phyloP scores from a whole-genome alignment of 345 rosid species.

The Heritiera fomes region DNA sequence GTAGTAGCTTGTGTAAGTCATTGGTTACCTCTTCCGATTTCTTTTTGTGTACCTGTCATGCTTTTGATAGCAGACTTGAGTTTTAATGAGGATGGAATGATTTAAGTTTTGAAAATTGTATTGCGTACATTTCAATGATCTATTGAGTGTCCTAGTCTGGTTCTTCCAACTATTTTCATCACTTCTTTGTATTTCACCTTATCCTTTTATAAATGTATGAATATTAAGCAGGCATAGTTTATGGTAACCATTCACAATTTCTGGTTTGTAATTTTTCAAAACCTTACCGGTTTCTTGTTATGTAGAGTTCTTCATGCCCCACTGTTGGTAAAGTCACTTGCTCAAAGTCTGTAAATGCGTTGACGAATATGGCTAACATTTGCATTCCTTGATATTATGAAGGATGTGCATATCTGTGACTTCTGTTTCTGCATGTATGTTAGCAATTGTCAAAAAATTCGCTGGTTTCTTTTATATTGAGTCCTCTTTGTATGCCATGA shows the following conservation, averaged over 20 bases:
- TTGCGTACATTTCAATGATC: not conserved
- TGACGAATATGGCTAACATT: not conserved
- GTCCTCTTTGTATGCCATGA: not conserved
- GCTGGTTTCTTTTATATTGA: slow-evolving; percentile 1
- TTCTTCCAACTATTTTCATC: not conserved
- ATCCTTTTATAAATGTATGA: not conserved
- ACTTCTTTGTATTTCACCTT: not conserved
- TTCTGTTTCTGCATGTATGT: slow-evolving; percentile 4
- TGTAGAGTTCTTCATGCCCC: not conserved
- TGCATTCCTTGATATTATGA: not conserved
- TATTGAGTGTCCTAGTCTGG: not conserved
- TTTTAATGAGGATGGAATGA: not conserved
- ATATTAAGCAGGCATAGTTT: not conserved
- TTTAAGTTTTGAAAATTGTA: not conserved
- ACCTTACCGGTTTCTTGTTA: not conserved
- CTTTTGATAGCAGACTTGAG: not conserved
- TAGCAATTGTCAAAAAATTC: not conserved
- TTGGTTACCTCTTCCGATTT: not conserved
- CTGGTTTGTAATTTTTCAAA: not conserved
- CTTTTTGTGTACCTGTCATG: not conserved
- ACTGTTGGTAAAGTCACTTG: not conserved
- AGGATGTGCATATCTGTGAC: not conserved
- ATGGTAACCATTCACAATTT: not conserved
- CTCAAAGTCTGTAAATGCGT: not conserved
- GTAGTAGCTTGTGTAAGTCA: not conserved